Conservation (phyloP, 139 green algal genomes). For the Coelastrella sp. region DNA sequence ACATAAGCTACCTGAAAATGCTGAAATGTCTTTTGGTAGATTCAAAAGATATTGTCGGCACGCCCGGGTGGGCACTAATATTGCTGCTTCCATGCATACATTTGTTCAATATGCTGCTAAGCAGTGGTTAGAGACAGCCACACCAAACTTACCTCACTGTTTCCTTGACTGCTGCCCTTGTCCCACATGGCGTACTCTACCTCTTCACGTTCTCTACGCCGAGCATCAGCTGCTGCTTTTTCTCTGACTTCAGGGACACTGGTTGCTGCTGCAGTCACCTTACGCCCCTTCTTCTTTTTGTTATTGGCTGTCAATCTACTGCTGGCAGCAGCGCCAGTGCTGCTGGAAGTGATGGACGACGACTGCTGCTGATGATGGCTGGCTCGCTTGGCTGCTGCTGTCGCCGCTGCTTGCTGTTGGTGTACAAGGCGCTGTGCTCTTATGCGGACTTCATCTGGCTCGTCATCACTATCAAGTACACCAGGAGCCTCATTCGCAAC, state of each 20-base stretch:
- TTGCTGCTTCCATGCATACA: too few relatives aligned
- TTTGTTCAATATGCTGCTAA: too few relatives aligned
- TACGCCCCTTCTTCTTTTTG: constrained; percentile 16
- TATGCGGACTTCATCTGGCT: not conserved
- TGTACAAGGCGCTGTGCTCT: not conserved
- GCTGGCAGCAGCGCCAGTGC: not conserved
- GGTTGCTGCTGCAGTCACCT: not conserved
- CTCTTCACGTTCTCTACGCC: not conserved
- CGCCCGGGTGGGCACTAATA: too few relatives aligned
- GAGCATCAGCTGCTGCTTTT: constrained; percentile 3
- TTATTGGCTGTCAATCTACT: not conserved
- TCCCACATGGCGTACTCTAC: constrained; percentile 16
- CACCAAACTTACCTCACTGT: constrained; percentile 14
- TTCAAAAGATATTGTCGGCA: too few relatives aligned
- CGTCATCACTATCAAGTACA: not conserved
- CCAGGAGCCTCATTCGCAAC: not conserved
- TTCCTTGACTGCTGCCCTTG: not conserved
- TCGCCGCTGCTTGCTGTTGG: constrained; percentile 22
- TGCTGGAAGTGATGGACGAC: not conserved
- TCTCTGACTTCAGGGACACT: not conserved
- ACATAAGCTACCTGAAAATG: too few relatives aligned
- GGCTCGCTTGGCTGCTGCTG: constrained; percentile 17
- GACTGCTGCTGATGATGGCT: not conserved
- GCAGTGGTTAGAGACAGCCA: too few relatives aligned
- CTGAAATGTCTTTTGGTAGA: too few relatives aligned